phyloP scores from a whole-genome alignment of 2,329 filamentous ascomycete genomes.

The Aspergillus aculeatus region DNA sequence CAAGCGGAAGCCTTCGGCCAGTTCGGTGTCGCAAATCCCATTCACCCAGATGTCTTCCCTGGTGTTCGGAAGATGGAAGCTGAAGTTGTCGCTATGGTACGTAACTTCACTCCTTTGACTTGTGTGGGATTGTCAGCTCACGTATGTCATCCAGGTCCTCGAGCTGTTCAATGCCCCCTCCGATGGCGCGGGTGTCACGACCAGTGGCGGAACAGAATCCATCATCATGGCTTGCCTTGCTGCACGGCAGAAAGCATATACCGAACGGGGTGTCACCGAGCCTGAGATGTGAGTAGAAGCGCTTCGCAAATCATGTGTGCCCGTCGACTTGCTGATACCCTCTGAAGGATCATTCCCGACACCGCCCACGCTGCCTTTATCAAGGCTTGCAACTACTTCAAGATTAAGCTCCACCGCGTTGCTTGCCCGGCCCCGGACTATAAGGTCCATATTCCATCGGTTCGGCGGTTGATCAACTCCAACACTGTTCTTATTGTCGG shows the following conservation, averaged over 20 bases:
- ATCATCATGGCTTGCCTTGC: conserved; percentile 94
- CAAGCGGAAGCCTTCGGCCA: conserved; percentile 91
- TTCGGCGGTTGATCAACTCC: conserved; percentile 83
- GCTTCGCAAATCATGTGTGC: background rate
- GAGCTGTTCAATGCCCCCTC: conserved; percentile 84
- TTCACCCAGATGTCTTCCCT: conserved; percentile 97
- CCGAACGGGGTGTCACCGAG: conserved; percentile 82
- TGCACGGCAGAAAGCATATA: conserved; percentile 83
- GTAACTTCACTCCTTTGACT: background rate
- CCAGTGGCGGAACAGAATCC: conserved; percentile 90
- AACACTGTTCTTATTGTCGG: conserved; percentile 94
- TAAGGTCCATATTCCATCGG: conserved; percentile 75
- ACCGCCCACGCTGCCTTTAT: conserved; percentile 95
- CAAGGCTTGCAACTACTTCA: conserved; percentile 94
- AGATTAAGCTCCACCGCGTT: conserved; percentile 90
- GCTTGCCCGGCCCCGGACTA: conserved; percentile 80
- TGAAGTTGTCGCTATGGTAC: conserved; percentile 93
- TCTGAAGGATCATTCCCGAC: conserved; percentile 77
- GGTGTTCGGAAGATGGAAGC: conserved; percentile 99
- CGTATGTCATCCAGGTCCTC: conserved; percentile 52
- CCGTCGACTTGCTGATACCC: conserved; percentile 18
- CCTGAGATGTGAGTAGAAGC: conserved; percentile 76
- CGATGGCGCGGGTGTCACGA: conserved; percentile 83
- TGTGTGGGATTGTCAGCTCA: conserved; percentile 7
- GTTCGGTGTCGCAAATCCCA: conserved; percentile 93